phyloP scores from a whole-genome alignment of 768 basidiomycete genomes.

The Lactarius akahatsu region DNA sequence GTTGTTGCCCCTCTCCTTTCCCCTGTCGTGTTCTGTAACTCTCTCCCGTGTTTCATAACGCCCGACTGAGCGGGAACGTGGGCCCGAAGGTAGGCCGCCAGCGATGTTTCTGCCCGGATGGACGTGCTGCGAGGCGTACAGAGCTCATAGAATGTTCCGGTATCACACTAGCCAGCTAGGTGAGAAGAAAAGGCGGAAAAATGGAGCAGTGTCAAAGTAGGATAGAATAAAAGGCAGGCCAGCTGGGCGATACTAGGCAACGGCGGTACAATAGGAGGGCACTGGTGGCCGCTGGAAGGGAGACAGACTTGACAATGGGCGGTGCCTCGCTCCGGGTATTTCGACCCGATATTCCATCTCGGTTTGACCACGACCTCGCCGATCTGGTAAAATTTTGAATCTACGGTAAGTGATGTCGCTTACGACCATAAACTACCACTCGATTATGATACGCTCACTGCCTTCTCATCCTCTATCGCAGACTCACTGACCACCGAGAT shows the following conservation, averaged over 20 bases:
- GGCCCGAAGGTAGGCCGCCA: slow-evolving; percentile 43
- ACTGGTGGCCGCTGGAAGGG: background rate
- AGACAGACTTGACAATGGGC: background rate
- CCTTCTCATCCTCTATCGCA: background rate
- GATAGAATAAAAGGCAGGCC: background rate
- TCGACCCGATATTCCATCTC: background rate
- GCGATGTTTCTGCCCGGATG: slow-evolving; percentile 1
- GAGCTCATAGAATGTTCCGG: slow-evolving; percentile 21
- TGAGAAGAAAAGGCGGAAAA: background rate
- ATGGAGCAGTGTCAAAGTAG: background rate
- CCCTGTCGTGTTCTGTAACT: background rate
- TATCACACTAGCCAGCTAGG: slow-evolving; percentile 25
- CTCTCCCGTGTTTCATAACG: slow-evolving; percentile 22
- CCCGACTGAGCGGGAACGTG: slow-evolving; percentile 40
- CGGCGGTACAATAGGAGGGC: background rate
- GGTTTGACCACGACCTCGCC: too few species aligned
- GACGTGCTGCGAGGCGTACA: slow-evolving; percentile 14
- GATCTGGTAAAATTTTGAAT: too few species aligned
- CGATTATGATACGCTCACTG: background rate
- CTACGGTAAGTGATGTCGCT: too few species aligned
- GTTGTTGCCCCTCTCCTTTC: slow-evolving; percentile 23
- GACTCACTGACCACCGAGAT: background rate
- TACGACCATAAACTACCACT: too few species aligned
- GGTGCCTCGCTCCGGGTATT: background rate
- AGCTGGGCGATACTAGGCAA: background rate